Conservation (phyloP, 306 rosid species). For the Adenanthera pavonina region DNA sequence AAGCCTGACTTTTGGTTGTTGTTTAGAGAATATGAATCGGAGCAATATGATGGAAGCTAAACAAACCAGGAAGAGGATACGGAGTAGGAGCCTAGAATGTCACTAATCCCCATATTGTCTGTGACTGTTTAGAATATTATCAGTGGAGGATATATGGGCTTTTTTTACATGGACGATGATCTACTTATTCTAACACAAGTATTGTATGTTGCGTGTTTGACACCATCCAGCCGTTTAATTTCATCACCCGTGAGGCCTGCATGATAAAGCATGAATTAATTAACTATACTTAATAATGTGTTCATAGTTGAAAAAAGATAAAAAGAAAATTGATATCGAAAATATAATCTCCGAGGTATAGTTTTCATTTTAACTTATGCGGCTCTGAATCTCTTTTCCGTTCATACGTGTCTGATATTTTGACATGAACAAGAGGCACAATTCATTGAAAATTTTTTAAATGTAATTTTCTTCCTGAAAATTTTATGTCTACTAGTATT, state of each 20-base stretch:
- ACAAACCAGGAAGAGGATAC: background rate
- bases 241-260: background rate
- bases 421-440: background rate
- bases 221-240: background rate
- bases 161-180: background rate
- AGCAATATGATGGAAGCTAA: background rate
- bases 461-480: background rate
- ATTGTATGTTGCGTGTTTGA: background rate
- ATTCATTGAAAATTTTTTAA: background rate
- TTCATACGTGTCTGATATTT: background rate
- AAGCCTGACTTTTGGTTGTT: background rate
- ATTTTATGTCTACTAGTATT: background rate
- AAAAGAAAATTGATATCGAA: background rate
- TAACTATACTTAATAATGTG: background rate
- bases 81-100: background rate
- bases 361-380: background rate
- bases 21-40: slow-evolving; percentile 3
- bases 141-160: background rate
- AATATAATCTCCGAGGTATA: background rate
- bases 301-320: background rate
- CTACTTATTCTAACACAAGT: background rate
- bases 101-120: background rate
- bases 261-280: background rate
- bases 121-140: background rate
- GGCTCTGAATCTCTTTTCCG: too few species aligned